Base-by-base conservation (phyloP, 2,329 filamentous ascomycete genomes). In the Epichloe brachyelytri region DNA sequence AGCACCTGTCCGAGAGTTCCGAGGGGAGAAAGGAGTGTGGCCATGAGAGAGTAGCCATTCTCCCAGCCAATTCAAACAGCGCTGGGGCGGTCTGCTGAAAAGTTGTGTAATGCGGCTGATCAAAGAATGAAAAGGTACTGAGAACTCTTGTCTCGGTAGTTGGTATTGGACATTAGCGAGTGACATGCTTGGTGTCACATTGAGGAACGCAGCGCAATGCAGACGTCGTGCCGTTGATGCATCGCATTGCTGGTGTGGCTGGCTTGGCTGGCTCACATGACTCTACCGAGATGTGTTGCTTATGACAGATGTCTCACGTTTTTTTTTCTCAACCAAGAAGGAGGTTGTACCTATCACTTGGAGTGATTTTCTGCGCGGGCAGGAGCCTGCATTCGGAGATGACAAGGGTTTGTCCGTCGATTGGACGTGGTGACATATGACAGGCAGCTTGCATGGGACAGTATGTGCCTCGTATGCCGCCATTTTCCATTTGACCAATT, bases 251-350 rank as follows among this genome's bases (percentile, higher is more conserved):
- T 41, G 39, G 11, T 41, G 40, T 45, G 44, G 20, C 48, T 45
- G 19, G 34, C 26, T 50, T 49, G 44, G 20, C 48, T 45, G 19
- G 34, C 26, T 50, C 48, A 50, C 48, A 50, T 46, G 34, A 50
- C 34, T 46, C 22, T n/a, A n/a, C 11, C 15, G 36, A 22, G 19
- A 43, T 45, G 48, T 50, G 48, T 30, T 45, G 41, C 37, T 45
- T 34, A 26, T 40, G 12, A 40, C 4, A n/a, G 6, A 45, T 50
- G 48, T 46, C 41, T 46, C n/a, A 36, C 11, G 30, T 46, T 26
- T 26, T 22, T 20, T 22, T 22, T 22, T 4, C 26, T 44, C 22
- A 17, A 43, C 34, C 20, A 14, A 17, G 8, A 22, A 50, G 6
- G 10, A 37, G 17, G n/a, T 10, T 8, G 33, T n/a, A 30, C 26